Conservation (phyloP, 306 rosid genomes). For the Gastrolobium villosum region DNA sequence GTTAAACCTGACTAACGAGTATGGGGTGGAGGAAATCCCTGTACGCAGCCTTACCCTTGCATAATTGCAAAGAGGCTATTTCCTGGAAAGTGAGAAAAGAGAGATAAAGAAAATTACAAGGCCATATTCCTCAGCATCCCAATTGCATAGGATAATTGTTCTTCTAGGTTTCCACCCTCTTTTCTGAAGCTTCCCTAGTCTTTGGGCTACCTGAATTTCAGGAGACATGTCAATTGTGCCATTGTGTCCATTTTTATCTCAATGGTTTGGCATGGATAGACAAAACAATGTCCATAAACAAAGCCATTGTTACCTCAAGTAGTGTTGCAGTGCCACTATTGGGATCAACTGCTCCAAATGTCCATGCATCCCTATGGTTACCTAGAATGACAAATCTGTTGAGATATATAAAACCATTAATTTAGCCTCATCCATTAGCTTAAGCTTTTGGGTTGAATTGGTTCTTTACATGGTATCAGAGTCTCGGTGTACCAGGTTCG, state of each 20-base stretch:
- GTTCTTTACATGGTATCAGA: no score
- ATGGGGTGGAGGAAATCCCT: no score
- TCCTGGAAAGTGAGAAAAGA: constrained; percentile 7
- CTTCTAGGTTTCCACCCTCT: constrained; percentile 83
- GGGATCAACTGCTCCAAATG: constrained; percentile 91
- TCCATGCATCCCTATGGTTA: constrained; percentile 87
- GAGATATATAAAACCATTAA: no score
- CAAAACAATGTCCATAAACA: not conserved
- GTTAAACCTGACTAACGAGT: no score
- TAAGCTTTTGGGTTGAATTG: no score
- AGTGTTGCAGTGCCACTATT: constrained; percentile 83
- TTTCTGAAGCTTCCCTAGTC: constrained; percentile 69
- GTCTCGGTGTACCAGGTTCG: no score
- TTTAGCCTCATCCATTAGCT: no score
- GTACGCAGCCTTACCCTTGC: no score
- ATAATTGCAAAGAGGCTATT: no score
- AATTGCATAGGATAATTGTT: constrained; percentile 75
- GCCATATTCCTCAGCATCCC: constrained; percentile 92
- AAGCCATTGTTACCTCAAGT: constrained; percentile 62
- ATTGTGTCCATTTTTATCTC: constrained; percentile 20
- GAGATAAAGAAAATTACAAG: constrained; percentile 58
- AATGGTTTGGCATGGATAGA: not conserved
- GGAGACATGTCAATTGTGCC: constrained; percentile 15
- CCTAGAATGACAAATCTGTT: constrained; percentile 81
- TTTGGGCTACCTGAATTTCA: constrained; percentile 63